Conservation (phyloP, 2,329 filamentous ascomycete species). For the Aspergillus spinulosporus region DNA sequence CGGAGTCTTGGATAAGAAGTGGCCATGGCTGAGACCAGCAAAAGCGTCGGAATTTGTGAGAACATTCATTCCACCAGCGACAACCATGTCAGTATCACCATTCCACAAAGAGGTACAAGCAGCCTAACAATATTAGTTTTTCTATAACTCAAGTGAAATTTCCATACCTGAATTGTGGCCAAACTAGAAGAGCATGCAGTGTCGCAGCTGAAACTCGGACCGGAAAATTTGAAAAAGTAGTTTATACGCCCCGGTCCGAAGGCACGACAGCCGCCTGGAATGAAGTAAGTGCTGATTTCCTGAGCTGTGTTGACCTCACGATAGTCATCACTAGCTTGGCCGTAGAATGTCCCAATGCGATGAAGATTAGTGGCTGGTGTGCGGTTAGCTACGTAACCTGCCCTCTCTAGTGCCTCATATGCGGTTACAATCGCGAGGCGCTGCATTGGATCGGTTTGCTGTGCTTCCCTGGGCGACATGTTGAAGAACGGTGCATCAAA, state of each 20-base stretch:
- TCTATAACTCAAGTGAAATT: not conserved
- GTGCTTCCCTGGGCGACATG: slow-evolving; percentile 73
- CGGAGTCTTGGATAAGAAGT: slow-evolving; percentile 34
- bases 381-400: slow-evolving; percentile 49
- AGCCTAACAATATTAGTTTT: not conserved
- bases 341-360: slow-evolving; percentile 70
- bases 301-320: slow-evolving; percentile 69
- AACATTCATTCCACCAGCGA: slow-evolving; percentile 72
- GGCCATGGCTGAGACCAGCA: slow-evolving; percentile 63
- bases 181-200: slow-evolving; percentile 75
- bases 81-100: slow-evolving; percentile 74
- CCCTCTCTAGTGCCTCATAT: slow-evolving; percentile 60
- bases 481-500: slow-evolving; percentile 77
- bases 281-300: slow-evolving; percentile 68
- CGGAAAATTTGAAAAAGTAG: slow-evolving; percentile 74
- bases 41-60: slow-evolving; percentile 79
- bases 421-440: slow-evolving; percentile 64
- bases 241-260: slow-evolving; percentile 67
- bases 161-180: slow-evolving; percentile 64
- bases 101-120: slow-evolving; percentile 71
- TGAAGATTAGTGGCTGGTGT: slow-evolving; percentile 64
- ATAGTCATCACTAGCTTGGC: slow-evolving; percentile 68
- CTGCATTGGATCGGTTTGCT: slow-evolving; percentile 62
- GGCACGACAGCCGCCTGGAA: slow-evolving; percentile 61
- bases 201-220: slow-evolving; percentile 69